phyloP scores from a whole-genome alignment of 176 grass and related monocot genomes.

The Leersia perrieri region DNA sequence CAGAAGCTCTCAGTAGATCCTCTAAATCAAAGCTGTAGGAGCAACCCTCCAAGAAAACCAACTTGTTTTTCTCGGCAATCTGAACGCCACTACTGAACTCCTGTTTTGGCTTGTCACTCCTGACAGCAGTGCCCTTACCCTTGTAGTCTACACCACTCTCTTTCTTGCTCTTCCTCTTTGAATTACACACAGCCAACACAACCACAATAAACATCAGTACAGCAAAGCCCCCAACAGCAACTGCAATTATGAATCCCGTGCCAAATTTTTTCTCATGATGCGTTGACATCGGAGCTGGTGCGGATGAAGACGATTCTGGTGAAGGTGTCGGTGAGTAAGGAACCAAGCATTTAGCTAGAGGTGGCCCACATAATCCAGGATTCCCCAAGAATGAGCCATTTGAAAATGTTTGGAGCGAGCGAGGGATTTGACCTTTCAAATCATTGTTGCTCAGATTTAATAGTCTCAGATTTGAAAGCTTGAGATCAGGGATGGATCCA shows the following conservation, averaged over 20 bases:
- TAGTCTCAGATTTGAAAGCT: conserved; percentile 50
- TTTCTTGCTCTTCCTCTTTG: conserved; percentile 57
- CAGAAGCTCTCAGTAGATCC: conserved; percentile 89
- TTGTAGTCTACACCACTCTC: conserved; percentile 39
- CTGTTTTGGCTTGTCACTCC: conserved; percentile 72
- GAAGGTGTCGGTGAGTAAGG: conserved; percentile 44
- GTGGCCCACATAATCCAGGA: conserved; percentile 72
- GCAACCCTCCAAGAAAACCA: conserved; percentile 88
- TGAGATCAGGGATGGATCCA: conserved; percentile 76
- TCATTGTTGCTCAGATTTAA: conserved; percentile 86
- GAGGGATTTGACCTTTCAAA: conserved; percentile 72
- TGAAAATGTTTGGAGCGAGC: conserved; percentile 56
- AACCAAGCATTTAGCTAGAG: conserved; percentile 61
- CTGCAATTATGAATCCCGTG: conserved; percentile 71
- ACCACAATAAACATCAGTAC: conserved; percentile 57
- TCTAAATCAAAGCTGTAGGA: conserved; percentile 94
- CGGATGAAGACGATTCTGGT: conserved; percentile 30
- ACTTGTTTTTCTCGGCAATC: conserved; percentile 77
- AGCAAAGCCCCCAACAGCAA: conserved; percentile 70
- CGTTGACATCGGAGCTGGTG: not conserved
- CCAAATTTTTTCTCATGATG: conserved; percentile 55
- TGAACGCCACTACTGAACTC: conserved; percentile 83
- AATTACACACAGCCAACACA: conserved; percentile 57
- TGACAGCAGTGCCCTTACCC: conserved; percentile 20
- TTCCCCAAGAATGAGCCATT: conserved; percentile 68